Evolutionary conservation across 257 asterid genomes (phyloP), one percentile per base, ranked within the genome.

Genomic region (Asclepias syriaca): DNA sequence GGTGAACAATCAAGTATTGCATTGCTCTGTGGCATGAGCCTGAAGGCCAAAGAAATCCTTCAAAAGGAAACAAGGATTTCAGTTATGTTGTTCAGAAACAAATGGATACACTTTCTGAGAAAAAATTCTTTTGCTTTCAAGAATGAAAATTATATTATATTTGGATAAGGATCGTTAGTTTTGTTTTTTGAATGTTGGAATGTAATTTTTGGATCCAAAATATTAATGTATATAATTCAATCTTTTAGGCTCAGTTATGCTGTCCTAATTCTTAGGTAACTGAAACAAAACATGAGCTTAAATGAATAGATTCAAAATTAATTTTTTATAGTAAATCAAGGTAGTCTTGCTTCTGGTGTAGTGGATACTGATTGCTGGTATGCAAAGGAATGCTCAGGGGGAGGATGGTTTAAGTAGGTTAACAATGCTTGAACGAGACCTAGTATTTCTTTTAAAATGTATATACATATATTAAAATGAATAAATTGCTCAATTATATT

Each of bases 21-120:
- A 79, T 86, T 94, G 87, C 93, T 82, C 77, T 88, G 99, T 63
- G 99, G 99, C 91, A 89, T 87, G 79, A 94, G 97, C 89, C 87
- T 85, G 83, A 89, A 94, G 60, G 88, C 93, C 80, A 94, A 80
- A 53, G 97, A 87, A 72, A 92, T 84, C 95, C 99, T 94, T 80
- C 88, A 87, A 66, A 77, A 71, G 68, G 69, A 78, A 81, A 75
- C 70, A 77, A 77, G 12, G 40, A 76, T 71, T 77, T 69, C 61
- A 76, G 21, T 70, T 56, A 69, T 66, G 70, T 53, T 18, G 65
- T 50, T 50, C 18, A 15, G n/a, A 22, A 63, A 49, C 65, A 68
- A 75, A 75, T 54, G 59, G 24, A 54, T 54, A 6, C 11, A 2
- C 12, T 54, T 18, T 54, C 27, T 54, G 22, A 54, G 8, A 18